A percentile compares a stretch with the other conserved stretches of the same genome.
Evolutionary conservation across 2,329 filamentous ascomycete species (phyloP).

Genomic region (Ophiostoma ips): DNA sequence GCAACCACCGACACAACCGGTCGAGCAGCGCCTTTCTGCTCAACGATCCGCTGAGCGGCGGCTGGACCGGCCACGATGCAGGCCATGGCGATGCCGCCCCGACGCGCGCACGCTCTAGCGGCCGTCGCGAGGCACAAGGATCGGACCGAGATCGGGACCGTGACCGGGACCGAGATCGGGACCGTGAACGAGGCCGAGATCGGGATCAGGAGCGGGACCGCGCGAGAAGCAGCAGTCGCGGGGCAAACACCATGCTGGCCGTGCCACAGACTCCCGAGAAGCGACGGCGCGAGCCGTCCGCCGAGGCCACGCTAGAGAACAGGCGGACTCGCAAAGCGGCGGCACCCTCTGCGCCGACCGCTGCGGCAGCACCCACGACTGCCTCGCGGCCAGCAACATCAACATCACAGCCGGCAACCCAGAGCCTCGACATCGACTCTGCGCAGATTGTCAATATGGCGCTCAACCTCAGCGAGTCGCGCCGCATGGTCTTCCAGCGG

Average conservation of each 20-base stretch:
- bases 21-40: slow-evolving; percentile 38
- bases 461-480: slow-evolving; percentile 72
- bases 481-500: slow-evolving; percentile 47
- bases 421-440: slow-evolving; percentile 53
- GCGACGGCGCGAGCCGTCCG: neutral
- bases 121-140: neutral
- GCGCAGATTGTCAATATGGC: slow-evolving; percentile 89
- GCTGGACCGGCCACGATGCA: slow-evolving; percentile 1
- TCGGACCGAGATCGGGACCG: no score
- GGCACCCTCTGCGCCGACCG: neutral
- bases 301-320: neutral
- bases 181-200: no score
- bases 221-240: neutral
- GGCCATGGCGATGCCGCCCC: neutral
- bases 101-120: neutral
- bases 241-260: neutral
- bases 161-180: no score
- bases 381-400: no score
- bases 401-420: neutral
- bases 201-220: neutral
- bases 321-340: neutral
- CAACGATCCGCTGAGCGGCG: slow-evolving; percentile 26
- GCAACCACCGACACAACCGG: slow-evolving; percentile 18
- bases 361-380: neutral
- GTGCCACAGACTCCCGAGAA: neutral